Conservation (phyloP, 768 basidiomycete genomes). For the Suillus fuscotomentosus region DNA sequence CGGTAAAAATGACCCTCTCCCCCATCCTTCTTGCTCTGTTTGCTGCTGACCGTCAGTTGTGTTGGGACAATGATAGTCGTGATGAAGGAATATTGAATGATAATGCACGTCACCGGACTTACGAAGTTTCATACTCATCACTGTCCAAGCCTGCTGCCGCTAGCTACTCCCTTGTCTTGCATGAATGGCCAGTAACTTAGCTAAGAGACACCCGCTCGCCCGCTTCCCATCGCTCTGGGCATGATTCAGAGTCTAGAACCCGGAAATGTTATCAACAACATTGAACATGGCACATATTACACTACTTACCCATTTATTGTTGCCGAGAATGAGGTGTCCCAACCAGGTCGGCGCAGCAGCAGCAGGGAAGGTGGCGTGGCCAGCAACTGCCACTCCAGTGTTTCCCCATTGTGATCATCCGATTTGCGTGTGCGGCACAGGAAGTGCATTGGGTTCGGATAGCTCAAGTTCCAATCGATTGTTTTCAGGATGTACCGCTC, state of each 20-base stretch:
- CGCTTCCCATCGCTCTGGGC: conserved; percentile 73
- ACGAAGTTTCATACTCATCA: conserved; percentile 2
- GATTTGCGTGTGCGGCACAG: conserved; percentile 89
- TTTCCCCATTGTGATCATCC: conserved; percentile 85
- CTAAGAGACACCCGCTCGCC: conserved; percentile 55
- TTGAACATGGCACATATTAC: background rate
- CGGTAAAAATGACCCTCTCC: too few relatives aligned
- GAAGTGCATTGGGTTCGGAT: conserved; percentile 88
- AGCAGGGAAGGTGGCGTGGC: conserved; percentile 71
- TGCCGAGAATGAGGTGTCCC: conserved; percentile 74
- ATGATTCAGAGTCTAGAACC: conserved; percentile 69
- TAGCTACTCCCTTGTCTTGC: conserved; percentile 37
- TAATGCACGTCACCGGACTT: background rate
- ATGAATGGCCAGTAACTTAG: conserved; percentile 61
- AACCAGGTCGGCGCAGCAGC: conserved; percentile 89
- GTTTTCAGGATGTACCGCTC: conserved; percentile 87
- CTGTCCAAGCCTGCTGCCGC: conserved; percentile 16
- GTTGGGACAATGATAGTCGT: background rate
- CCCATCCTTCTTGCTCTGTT: too few relatives aligned
- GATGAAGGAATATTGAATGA: background rate
- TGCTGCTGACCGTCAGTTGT: too few relatives aligned
- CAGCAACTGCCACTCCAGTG: conserved; percentile 79
- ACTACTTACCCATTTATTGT: conserved; percentile 79
- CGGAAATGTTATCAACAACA: conserved; percentile 12
- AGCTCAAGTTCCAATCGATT: conserved; percentile 81